Evolutionary conservation across 805 yeast species (phyloP).

Genomic region (Cyberlindnera euphorbiae): DNA sequence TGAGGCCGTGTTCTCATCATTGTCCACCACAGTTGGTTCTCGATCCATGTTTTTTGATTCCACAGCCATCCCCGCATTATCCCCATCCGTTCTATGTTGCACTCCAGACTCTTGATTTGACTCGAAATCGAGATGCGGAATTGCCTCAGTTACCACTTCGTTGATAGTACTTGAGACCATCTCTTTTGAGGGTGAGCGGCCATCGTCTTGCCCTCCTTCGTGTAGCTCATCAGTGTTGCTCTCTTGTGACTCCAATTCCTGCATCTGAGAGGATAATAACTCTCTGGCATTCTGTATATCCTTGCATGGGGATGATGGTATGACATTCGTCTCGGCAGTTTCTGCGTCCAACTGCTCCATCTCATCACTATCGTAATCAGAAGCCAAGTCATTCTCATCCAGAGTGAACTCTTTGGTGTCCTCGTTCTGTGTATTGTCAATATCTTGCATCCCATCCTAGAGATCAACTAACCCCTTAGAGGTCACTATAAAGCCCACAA

Average conservation of each 20-base stretch:
- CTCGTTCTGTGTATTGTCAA: background rate
- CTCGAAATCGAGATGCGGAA: too few relatives aligned
- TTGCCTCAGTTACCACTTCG: too few relatives aligned
- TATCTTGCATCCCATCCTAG: background rate
- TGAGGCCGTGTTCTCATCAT: too few relatives aligned
- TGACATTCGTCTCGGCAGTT: background rate
- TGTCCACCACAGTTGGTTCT: too few relatives aligned
- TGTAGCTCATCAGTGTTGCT: background rate
- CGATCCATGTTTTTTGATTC: too few relatives aligned
- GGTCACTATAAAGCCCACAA: slow-evolving; percentile 11
- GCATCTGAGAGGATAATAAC: slow-evolving; percentile 10
- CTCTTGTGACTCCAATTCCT: background rate
- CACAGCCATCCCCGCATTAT: too few relatives aligned
- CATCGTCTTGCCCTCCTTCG: background rate
- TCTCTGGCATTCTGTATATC: slow-evolving; percentile 17
- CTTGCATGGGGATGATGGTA: slow-evolving; percentile 14
- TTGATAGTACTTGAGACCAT: too few relatives aligned
- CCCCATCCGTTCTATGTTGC: too few relatives aligned
- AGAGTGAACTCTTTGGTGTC: slow-evolving; percentile 13
- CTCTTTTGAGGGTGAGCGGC: background rate
- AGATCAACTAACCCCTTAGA: slow-evolving; percentile 7
- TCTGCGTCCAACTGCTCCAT: slow-evolving; percentile 7
- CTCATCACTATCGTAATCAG: slow-evolving; percentile 6
- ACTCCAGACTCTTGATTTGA: too few relatives aligned
- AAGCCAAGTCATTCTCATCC: slow-evolving; percentile 15